Evolutionary conservation across 148 eudicot genomes (phyloP).

Genomic region (Cornus suecica): DNA sequence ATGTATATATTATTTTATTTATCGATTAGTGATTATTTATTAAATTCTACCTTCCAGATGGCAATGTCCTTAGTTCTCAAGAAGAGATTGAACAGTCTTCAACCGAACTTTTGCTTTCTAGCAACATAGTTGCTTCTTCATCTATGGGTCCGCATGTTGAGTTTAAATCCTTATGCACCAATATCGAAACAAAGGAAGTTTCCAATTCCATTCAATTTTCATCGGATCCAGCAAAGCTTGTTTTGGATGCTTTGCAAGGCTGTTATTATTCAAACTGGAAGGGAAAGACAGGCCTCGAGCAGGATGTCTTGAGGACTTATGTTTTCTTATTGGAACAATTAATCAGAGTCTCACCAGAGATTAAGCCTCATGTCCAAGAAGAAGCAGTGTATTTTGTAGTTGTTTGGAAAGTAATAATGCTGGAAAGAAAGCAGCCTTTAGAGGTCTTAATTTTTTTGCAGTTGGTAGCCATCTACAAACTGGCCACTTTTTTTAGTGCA

Average conservation of each 20-base stretch:
- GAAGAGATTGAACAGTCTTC: not conserved
- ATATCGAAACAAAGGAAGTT: conserved; percentile 5
- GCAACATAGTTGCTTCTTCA: not conserved
- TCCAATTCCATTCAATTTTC: conserved; percentile 28
- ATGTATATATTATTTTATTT: not conserved
- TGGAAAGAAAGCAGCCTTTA: not conserved
- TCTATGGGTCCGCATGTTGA: not conserved
- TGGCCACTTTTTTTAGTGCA: conserved; percentile 8
- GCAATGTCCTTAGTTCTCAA: not conserved
- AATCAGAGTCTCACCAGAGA: conserved; percentile 22
- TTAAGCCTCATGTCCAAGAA: conserved; percentile 14
- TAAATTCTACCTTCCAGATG: not conserved
- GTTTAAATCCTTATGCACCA: not conserved
- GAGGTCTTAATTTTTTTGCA: conserved; percentile 17
- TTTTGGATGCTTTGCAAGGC: conserved; percentile 34
- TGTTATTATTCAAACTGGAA: conserved; percentile 12
- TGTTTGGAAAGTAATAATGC: conserved; percentile 19
- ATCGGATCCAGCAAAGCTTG: conserved; percentile 41
- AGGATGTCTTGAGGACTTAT: conserved; percentile 11
- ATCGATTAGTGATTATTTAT: not conserved
- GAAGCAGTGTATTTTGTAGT: conserved; percentile 19
- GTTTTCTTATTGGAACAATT: conserved; percentile 23
- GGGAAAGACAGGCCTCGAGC: not conserved
- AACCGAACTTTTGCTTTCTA: not conserved
- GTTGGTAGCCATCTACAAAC: conserved; percentile 17